These are phyloP conservation scores for Knoxdaviesia proteae DNA, from an alignment of 2,329 filamentous ascomycete genomes.

Conservation along the genomic window DNA sequence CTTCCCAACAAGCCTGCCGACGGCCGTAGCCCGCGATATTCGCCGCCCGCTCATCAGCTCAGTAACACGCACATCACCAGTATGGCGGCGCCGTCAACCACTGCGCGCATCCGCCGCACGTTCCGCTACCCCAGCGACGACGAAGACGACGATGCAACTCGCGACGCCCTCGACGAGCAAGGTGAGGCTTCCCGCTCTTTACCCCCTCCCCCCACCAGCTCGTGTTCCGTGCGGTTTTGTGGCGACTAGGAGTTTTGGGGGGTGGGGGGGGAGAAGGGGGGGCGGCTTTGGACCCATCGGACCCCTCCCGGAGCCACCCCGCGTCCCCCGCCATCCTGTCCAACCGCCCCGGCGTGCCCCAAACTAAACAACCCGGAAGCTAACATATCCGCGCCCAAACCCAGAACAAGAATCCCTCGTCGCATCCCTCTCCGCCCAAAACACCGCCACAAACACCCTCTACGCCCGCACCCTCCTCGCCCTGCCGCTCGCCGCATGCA, in stretches of 20 bases:
- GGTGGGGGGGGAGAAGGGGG: too few relatives aligned
- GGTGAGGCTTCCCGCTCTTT: conserved; percentile 19
- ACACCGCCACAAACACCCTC: conserved; percentile 34
- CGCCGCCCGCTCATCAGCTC: too few relatives aligned
- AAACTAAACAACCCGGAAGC: too few relatives aligned
- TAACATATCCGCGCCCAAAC: neutral
- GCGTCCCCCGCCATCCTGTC: too few relatives aligned
- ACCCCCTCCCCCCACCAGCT: neutral
- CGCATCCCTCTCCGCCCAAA: conserved; percentile 27
- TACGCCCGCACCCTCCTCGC: conserved; percentile 36
- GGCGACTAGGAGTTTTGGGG: too few relatives aligned
- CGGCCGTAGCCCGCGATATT: too few relatives aligned
- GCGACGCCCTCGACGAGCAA: conserved; percentile 55
- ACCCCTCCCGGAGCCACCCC: too few relatives aligned
- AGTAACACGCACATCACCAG: neutral
- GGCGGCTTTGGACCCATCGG: too few relatives aligned
- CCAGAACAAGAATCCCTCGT: conserved; percentile 48
- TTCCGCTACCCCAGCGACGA: conserved; percentile 54
- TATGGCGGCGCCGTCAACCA: conserved; percentile 7
- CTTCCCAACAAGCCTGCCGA: too few relatives aligned
- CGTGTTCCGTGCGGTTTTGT: neutral
- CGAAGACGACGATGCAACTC: conserved; percentile 24
- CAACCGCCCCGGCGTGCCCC: too few relatives aligned
- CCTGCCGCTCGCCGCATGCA: conserved; percentile 33
- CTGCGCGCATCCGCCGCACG: conserved; percentile 49